A percentile compares a stretch with the other conserved stretches of the same genome.
Conservation (phyloP, 331 rosid genomes). For the Rhamnella rubrinervis region DNA sequence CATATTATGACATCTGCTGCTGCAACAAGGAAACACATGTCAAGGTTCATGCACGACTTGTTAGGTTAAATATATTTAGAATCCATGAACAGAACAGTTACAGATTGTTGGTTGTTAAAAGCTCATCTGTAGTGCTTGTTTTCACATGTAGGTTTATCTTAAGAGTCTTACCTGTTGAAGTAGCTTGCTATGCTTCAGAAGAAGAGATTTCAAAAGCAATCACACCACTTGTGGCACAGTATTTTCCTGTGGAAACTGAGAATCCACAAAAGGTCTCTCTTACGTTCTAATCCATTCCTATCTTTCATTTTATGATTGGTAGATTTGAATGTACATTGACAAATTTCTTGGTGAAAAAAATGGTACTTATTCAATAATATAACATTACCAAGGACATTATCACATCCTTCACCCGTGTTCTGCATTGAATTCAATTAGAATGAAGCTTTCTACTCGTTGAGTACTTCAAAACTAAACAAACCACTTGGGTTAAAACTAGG, state of each 20-base stretch:
- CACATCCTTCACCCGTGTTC: too few species aligned
- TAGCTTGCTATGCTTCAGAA: conserved; percentile 91
- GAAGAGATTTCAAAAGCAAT: conserved; percentile 88
- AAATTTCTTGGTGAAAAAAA: not conserved
- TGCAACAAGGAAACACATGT: conserved; percentile 76
- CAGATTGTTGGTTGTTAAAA: conserved; percentile 12
- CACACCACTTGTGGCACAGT: conserved; percentile 61
- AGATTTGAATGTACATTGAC: not conserved
- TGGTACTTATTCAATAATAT: too few species aligned
- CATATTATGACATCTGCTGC: conserved; percentile 76
- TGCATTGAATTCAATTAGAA: too few species aligned
- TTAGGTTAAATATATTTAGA: conserved; percentile 14
- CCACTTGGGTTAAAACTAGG: not conserved
- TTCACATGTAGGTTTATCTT: conserved; percentile 72
- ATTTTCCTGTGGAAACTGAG: conserved; percentile 69
- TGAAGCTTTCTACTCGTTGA: too few species aligned
- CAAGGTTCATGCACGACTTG: conserved; percentile 53
- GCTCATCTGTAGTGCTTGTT: conserved; percentile 8
- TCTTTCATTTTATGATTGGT: conserved; percentile 12
- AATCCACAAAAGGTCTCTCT: conserved; percentile 61
- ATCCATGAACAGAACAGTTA: conserved; percentile 8
- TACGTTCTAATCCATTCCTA: not conserved
- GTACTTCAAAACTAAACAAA: too few species aligned
- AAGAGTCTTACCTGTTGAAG: conserved; percentile 84
- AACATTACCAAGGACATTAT: too few species aligned